Conservation (phyloP, 352 stramenopile genomes). For the Phytophthora pinifolia region DNA sequence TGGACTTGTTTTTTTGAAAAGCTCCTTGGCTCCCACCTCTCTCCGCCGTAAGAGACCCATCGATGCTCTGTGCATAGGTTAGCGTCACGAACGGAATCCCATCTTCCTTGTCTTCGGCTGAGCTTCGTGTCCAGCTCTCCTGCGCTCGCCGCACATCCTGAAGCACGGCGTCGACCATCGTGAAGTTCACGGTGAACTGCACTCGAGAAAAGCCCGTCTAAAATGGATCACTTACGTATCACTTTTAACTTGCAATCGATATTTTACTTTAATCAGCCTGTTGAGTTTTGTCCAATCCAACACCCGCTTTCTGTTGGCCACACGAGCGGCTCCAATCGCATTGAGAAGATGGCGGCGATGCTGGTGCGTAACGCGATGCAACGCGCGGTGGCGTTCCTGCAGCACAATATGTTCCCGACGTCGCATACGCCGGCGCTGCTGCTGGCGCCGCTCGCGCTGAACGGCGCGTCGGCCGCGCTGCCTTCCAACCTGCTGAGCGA, state of each 20-base stretch:
- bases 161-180: constrained; percentile 26
- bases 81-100: constrained; percentile 67
- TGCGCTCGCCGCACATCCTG: too few species aligned
- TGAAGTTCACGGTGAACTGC: too few species aligned
- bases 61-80: constrained; percentile 90
- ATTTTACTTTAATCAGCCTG: too few species aligned
- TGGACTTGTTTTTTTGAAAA: background rate
- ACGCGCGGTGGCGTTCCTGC: constrained; percentile 60
- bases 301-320: constrained; percentile 21
- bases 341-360: constrained; percentile 54
- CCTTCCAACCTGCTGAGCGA: constrained; percentile 61
- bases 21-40: constrained; percentile 36
- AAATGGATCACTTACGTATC: too few species aligned
- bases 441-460: constrained; percentile 31
- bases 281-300: too few species aligned
- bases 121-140: too few species aligned
- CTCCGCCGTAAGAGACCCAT: constrained; percentile 74
- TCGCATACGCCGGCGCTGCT: constrained; percentile 33
- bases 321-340: constrained; percentile 18
- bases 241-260: too few species aligned
- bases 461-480: constrained; percentile 31
- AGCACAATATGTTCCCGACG: constrained; percentile 47
- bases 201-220: too few species aligned
- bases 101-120: background rate
- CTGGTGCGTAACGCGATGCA: constrained; percentile 72